Base-by-base conservation (phyloP, 2,329 filamentous ascomycete species). In the Neonectria hederae region DNA sequence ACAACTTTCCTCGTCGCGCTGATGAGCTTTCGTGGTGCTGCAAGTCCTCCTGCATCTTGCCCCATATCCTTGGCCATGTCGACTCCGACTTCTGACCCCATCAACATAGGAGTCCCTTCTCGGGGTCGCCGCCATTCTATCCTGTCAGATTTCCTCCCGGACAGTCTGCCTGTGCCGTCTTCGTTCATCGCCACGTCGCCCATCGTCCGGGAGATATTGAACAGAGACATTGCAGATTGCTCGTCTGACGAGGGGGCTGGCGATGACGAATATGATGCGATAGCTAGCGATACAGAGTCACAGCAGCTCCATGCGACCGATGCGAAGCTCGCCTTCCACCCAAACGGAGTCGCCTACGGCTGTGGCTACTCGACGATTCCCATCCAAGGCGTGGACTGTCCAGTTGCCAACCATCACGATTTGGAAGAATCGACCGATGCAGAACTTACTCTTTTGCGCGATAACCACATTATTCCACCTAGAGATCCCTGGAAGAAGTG, bases 141-240 rank as follows among this genome's bases (percentile, higher is more conserved):
- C 3, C 69, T 72, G 4, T 69, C 70, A 1, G 70, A 72, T 38
- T 72, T 72, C 19, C 43, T 72, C 0, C 66, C 70, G 0, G 65
- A 60, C 1, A 67, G 69, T 24, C 3, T 72, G 1, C 21, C 56
- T 0, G 55, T 69, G 3, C 62, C 69, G 0, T 51, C 70, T 0
- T 62, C 68, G 0, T 72, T 72, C 3, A 59, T 69, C 2, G 59
- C 59, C 1, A 52, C 66, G 4, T 30, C 60, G 4, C 64, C 66
- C 3, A 72, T 65, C 21, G 64, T 61, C 19, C 64, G 67, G 1
- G 68, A 72, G 17, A 72, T 72, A 9, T 17, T 72, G 1, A 64
- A 22, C 26, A 54, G 59, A 24, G 70, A 72, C 10, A 72, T 72
- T 9, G 68, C 63, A 13, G 70, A 72, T 0, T 72, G 70, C 49